Percentiles rank a stretch among this genome's conserved stretches.
Evolutionary conservation across 345 rosid species (phyloP).

Genomic region (Euphorbia lathyris): DNA sequence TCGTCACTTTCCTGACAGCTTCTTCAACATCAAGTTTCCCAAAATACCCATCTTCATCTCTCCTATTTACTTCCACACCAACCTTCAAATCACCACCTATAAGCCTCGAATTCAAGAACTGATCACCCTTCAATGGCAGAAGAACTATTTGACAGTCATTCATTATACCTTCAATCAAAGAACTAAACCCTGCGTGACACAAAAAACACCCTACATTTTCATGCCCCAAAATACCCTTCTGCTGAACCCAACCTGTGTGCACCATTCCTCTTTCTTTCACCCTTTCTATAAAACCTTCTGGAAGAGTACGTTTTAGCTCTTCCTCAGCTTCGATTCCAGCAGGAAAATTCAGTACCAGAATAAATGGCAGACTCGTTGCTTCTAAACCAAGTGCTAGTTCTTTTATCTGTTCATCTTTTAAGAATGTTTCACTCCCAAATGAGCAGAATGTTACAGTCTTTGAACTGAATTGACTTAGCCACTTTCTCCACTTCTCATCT

Average conservation of each 20-base stretch:
- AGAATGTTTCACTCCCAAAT: conserved; percentile 37
- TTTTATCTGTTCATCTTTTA: conserved; percentile 23
- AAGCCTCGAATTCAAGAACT: conserved; percentile 35
- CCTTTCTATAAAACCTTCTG: conserved; percentile 28
- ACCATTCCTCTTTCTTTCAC: conserved; percentile 25
- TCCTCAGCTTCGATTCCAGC: not conserved
- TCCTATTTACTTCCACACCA: conserved; percentile 29
- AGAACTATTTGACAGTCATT: conserved; percentile 35
- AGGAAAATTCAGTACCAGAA: conserved; percentile 33
- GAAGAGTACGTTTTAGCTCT: conserved; percentile 18
- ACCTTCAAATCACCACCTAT: conserved; percentile 26
- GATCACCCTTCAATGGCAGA: conserved; percentile 38
- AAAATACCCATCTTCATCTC: conserved; percentile 35
- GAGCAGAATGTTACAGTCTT: conserved; percentile 30
- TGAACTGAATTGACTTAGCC: conserved; percentile 27
- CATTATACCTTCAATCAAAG: conserved; percentile 30
- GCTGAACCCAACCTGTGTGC: conserved; percentile 39
- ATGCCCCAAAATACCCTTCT: conserved; percentile 27
- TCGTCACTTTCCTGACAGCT: conserved; percentile 32
- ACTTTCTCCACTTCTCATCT: conserved; percentile 30
- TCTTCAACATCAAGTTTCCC: conserved; percentile 20
- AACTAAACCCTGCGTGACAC: conserved; percentile 35
- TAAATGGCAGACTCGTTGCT: conserved; percentile 30
- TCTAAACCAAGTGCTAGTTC: conserved; percentile 33
- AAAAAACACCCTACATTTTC: conserved; percentile 28